Percentiles rank a stretch among this genome's conserved stretches.
phyloP scores from a whole-genome alignment of 768 basidiomycete genomes.

The Clavaria fumosa region DNA sequence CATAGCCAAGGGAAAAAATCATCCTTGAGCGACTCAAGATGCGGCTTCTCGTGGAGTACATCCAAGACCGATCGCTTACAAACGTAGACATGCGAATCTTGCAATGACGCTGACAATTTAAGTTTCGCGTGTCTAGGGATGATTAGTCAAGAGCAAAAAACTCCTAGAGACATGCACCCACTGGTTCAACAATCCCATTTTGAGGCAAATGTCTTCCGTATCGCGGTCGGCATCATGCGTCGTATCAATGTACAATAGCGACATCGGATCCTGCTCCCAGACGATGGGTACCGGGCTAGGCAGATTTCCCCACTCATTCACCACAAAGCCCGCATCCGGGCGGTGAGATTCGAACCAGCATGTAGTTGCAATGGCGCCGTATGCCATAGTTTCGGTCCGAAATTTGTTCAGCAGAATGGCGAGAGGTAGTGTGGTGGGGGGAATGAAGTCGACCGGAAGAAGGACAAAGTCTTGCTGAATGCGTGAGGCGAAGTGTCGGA shows the following conservation, averaged over 20 bases:
- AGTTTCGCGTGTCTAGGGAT: conserved; percentile 50
- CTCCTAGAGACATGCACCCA: conserved; percentile 19
- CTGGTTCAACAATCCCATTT: conserved; percentile 62
- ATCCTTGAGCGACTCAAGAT: conserved; percentile 72
- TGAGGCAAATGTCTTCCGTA: conserved; percentile 53
- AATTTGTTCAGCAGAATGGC: conserved; percentile 65
- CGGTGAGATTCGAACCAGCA: conserved; percentile 44
- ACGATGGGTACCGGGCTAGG: conserved; percentile 36
- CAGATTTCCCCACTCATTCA: conserved; percentile 53
- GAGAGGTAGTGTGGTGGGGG: conserved; percentile 59
- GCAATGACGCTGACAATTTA: conserved; percentile 47
- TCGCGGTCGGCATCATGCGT: conserved; percentile 53
- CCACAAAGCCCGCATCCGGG: conserved; percentile 36
- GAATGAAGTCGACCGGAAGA: conserved; percentile 82
- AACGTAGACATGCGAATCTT: conserved; percentile 87
- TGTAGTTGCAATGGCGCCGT: conserved; percentile 46
- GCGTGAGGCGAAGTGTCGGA: conserved; percentile 59
- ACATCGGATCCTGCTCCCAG: conserved; percentile 51
- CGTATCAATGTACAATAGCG: conserved; percentile 59
- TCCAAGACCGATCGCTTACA: conserved; percentile 65
- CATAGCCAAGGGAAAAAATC: conserved; percentile 90
- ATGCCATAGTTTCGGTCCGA: conserved; percentile 50
- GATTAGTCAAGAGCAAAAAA: conserved; percentile 1
- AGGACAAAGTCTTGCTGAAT: conserved; percentile 80
- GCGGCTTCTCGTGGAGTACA: conserved; percentile 46